A percentile compares a stretch with the other conserved stretches of the same genome.
These are phyloP conservation scores for Juglanconis sp. DNA, from an alignment of 2,329 filamentous ascomycete genomes.

Conservation along the genomic window DNA sequence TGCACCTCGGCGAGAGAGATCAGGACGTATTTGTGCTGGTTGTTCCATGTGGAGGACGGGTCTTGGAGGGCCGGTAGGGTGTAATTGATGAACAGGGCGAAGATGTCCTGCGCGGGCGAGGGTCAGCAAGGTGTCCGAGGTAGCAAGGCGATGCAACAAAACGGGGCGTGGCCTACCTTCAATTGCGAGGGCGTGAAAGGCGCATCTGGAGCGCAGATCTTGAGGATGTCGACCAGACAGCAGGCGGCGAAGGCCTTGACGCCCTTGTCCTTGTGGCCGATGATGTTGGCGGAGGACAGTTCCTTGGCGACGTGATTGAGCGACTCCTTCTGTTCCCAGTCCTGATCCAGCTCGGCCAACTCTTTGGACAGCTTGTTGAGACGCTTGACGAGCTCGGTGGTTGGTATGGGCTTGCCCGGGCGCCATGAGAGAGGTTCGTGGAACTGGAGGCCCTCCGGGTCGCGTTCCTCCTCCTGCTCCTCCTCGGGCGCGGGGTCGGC, in stretches of 20 bases:
- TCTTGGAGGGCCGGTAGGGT: conserved; percentile 84
- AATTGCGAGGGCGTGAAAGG: conserved; percentile 88
- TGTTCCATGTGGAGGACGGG: conserved; percentile 84
- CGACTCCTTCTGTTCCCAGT: conserved; percentile 79
- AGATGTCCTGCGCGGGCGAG: conserved; percentile 68
- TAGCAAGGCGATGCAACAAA: background rate
- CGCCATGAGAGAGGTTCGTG: conserved; percentile 86
- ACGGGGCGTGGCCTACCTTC: conserved; percentile 58
- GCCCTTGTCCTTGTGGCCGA: conserved; percentile 89
- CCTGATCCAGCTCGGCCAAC: conserved; percentile 81
- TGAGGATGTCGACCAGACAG: conserved; percentile 89
- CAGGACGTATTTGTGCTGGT: conserved; percentile 88
- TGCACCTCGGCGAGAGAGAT: conserved; percentile 88
- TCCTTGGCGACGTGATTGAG: conserved; percentile 80
- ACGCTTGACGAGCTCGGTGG: conserved; percentile 75
- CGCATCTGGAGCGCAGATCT: conserved; percentile 89
- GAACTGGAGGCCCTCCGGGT: conserved; percentile 63
- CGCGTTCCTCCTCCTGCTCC: conserved; percentile 37
- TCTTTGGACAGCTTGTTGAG: conserved; percentile 80
- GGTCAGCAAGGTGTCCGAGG: background rate
- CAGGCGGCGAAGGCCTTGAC: conserved; percentile 86
- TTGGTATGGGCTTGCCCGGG: conserved; percentile 83
- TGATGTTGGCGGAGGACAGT: conserved; percentile 74
- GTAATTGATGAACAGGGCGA: conserved; percentile 79
- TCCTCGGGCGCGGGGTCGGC: conserved; percentile 26